These are phyloP conservation scores for Ochetophila trinervis DNA, from an alignment of 306 rosid species.

Conservation along the genomic window DNA sequence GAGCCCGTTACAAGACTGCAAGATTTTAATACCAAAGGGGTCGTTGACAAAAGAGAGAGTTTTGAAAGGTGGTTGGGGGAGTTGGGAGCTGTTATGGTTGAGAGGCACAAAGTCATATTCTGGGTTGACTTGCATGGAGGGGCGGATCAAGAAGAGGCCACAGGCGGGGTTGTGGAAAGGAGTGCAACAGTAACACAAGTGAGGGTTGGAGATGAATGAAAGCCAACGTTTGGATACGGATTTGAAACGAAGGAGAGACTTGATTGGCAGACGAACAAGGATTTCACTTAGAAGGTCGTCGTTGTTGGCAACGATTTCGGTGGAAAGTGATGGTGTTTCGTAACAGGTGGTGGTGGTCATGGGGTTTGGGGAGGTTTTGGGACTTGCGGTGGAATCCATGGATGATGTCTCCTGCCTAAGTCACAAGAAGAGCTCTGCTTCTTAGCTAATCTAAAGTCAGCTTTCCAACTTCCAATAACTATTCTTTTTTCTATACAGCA, in stretches of 20 bases:
- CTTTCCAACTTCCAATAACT: too few relatives aligned
- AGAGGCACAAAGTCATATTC: constrained; percentile 11
- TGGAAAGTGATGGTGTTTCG: background rate
- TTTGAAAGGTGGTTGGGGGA: background rate
- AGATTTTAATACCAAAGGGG: constrained; percentile 2
- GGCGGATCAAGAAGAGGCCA: constrained; percentile 8
- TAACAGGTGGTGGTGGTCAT: background rate
- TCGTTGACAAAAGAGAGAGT: background rate
- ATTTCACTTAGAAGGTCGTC: constrained; percentile 20
- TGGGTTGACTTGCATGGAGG: background rate
- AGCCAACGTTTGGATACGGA: constrained; percentile 34
- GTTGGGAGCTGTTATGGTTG: background rate
- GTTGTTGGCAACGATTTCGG: constrained; percentile 6
- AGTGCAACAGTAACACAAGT: background rate
- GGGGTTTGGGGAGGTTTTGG: background rate
- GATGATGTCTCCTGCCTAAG: background rate
- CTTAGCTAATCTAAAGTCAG: background rate
- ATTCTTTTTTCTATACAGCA: too few relatives aligned
- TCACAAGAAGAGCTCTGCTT: background rate
- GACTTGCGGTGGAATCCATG: background rate
- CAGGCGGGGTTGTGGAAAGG: background rate
- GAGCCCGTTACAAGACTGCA: constrained; percentile 30
- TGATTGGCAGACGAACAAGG: constrained; percentile 27
- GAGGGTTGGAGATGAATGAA: constrained; percentile 26
- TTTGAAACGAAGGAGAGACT: constrained; percentile 26